Conservation (phyloP, 805 yeast species). For the Isabelozyma rhagii region DNA sequence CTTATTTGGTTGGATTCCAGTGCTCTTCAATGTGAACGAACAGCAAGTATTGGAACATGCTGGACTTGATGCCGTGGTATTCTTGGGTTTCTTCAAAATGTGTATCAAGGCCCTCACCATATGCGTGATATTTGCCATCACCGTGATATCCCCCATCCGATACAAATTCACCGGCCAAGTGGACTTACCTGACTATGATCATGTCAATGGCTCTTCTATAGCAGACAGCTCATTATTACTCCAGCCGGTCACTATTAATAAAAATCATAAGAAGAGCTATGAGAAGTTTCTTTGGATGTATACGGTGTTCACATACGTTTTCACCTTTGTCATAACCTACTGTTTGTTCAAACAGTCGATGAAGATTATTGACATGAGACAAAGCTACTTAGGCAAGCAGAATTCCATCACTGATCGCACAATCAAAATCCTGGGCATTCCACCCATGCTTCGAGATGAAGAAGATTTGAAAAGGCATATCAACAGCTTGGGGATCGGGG, state of each 20-base stretch:
- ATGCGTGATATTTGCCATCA: conserved; percentile 67
- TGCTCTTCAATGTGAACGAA: conserved; percentile 63
- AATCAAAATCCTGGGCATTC: conserved; percentile 82
- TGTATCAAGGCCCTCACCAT: conserved; percentile 65
- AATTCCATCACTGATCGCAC: conserved; percentile 91
- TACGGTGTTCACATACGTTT: conserved; percentile 80
- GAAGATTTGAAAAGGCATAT: conserved; percentile 69
- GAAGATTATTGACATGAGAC: conserved; percentile 74
- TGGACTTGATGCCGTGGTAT: conserved; percentile 92
- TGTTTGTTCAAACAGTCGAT: conserved; percentile 67
- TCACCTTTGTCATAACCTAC: conserved; percentile 64
- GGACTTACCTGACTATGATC: conserved; percentile 15
- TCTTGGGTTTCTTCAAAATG: conserved; percentile 86
- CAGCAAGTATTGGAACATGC: conserved; percentile 81
- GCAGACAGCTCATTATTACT: background rate
- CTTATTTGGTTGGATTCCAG: conserved; percentile 79
- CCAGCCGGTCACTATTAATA: conserved; percentile 13
- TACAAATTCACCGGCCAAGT: conserved; percentile 73
- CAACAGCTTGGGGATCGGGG: conserved; percentile 75
- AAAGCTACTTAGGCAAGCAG: conserved; percentile 77
- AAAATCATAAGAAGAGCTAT: conserved; percentile 27
- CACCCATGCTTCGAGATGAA: conserved; percentile 73
- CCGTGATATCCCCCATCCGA: conserved; percentile 80
- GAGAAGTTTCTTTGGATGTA: conserved; percentile 78
- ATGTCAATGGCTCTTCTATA: background rate